phyloP scores from a whole-genome alignment of 495 filamentous ascomycete genomes.

The Talaromyces thailandensis region DNA sequence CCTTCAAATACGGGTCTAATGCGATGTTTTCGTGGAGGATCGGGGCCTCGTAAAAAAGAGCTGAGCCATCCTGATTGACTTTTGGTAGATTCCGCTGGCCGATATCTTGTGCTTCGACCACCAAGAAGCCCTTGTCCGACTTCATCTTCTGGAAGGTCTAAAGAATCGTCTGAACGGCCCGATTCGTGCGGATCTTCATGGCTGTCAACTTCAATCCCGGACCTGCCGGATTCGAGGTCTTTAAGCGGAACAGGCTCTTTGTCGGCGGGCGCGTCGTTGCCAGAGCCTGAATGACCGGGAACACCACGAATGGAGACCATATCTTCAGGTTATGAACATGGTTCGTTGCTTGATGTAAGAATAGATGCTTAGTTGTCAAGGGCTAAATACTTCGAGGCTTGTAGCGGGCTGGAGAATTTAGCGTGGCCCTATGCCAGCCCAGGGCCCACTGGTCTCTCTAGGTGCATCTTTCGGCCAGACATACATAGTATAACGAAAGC shows the following conservation, averaged over 20 bases:
- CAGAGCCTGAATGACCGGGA: neutral
- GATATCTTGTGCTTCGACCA: neutral
- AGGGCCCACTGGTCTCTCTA: neutral
- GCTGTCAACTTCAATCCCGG: neutral
- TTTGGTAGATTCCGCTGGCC: neutral
- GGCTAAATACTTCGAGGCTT: neutral
- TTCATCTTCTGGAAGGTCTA: constrained; percentile 2
- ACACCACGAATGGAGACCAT: neutral
- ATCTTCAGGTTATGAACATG: neutral
- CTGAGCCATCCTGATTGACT: neutral
- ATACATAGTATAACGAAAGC: neutral
- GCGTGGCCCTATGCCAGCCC: neutral
- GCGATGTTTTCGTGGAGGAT: constrained; percentile 45
- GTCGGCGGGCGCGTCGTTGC: neutral
- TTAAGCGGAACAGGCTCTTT: neutral
- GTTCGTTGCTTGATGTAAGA: neutral
- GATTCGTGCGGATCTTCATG: neutral
- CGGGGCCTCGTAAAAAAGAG: constrained; percentile 40
- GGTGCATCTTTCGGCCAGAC: neutral
- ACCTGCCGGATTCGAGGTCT: constrained; percentile 6
- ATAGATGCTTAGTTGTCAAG: neutral
- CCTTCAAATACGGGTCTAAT: constrained; percentile 55
- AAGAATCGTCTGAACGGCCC: constrained; percentile 1
- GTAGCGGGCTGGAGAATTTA: neutral
- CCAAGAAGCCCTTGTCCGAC: constrained; percentile 1